Percentiles rank a stretch among this genome's conserved stretches.
Evolutionary conservation across 1,139 yeast genomes (phyloP).

Genomic region (Lodderomyces elongisporus): DNA sequence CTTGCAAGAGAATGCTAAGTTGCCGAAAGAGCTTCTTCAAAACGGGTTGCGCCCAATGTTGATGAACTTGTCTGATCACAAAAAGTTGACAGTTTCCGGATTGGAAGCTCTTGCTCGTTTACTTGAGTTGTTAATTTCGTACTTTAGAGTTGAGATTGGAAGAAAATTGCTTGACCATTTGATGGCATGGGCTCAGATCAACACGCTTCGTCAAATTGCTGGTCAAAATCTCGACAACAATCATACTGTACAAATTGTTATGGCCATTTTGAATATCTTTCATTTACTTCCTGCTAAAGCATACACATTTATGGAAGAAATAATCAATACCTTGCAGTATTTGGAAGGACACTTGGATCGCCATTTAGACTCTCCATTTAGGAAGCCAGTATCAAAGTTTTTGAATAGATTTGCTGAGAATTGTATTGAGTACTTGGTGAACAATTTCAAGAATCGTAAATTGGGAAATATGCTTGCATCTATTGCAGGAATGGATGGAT

Average conservation of each 20-base stretch:
- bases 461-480: conserved; percentile 64
- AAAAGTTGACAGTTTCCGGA: conserved; percentile 82
- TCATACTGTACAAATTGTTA: conserved; percentile 78
- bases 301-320: conserved; percentile 82
- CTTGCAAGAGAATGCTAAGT: conserved; percentile 76
- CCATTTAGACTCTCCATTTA: conserved; percentile 82
- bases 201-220: conserved; percentile 64
- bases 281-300: conserved; percentile 92
- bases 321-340: conserved; percentile 68
- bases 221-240: conserved; percentile 73
- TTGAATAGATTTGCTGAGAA: conserved; percentile 78
- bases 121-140: conserved; percentile 80
- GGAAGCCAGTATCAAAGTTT: conserved; percentile 86
- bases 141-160: conserved; percentile 96
- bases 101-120: conserved; percentile 86
- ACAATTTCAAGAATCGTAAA: conserved; percentile 62
- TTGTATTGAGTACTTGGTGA: conserved; percentile 64
- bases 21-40: conserved; percentile 90
- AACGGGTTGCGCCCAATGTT: conserved; percentile 93
- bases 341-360: conserved; percentile 83
- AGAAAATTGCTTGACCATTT: conserved; percentile 86
- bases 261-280: conserved; percentile 86
- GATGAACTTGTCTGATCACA: conserved; percentile 91
- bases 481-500: conserved; percentile 55
- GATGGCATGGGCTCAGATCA: conserved; percentile 94